Conservation (phyloP, 1,284 basidiomycete species). For the Microbotryum violaceum region DNA sequence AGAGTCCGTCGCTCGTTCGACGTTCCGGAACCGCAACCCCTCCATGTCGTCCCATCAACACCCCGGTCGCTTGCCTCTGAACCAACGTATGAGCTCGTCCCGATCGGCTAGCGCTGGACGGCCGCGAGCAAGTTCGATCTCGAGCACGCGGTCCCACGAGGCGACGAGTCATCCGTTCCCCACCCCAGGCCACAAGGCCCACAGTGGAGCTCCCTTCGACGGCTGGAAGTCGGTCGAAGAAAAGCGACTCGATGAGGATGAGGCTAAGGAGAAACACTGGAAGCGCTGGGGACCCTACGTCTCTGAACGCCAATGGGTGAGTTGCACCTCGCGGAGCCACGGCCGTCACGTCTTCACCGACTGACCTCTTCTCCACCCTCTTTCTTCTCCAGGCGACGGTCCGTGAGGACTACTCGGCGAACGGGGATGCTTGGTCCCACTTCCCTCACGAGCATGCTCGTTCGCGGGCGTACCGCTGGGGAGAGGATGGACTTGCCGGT, state of each 20-base stretch:
- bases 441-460: slow-evolving; percentile 94
- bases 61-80: slow-evolving; percentile 16
- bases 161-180: slow-evolving; percentile 34
- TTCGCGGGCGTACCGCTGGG: slow-evolving; percentile 94
- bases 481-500: slow-evolving; percentile 93
- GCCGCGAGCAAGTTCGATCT: slow-evolving; percentile 6
- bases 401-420: slow-evolving; percentile 90
- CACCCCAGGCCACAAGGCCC: slow-evolving; percentile 34
- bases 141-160: slow-evolving; percentile 21
- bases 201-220: slow-evolving; percentile 30
- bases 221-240: slow-evolving; percentile 46
- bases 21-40: slow-evolving; percentile 28
- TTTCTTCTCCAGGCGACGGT: slow-evolving; percentile 68
- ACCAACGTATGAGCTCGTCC: neutral
- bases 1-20: slow-evolving; percentile 17
- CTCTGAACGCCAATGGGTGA: slow-evolving; percentile 92
- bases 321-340: slow-evolving; percentile 37
- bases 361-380: slow-evolving; percentile 4
- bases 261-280: slow-evolving; percentile 69
- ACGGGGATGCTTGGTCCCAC: slow-evolving; percentile 95
- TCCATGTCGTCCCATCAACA: slow-evolving; percentile 20
- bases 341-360: slow-evolving; percentile 1
- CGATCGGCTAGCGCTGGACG: slow-evolving; percentile 1
- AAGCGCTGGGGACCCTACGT: slow-evolving; percentile 98
- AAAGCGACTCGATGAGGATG: slow-evolving; percentile 53